Evolutionary conservation across 1,284 basidiomycete species (phyloP).

Genomic region (Ustilago esculenta): DNA sequence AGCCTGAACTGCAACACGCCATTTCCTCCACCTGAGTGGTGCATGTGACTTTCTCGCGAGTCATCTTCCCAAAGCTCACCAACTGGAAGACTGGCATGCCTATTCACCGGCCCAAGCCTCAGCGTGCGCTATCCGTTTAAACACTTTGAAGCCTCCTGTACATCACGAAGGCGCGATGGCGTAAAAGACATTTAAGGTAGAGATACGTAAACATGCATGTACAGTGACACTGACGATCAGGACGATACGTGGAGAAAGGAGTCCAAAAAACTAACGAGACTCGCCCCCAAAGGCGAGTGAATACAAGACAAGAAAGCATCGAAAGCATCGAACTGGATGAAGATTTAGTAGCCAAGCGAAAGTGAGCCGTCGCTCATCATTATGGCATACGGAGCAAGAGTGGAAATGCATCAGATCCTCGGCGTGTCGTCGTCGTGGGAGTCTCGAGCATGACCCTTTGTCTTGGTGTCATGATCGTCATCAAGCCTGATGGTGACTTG

Average conservation of each 20-base stretch:
- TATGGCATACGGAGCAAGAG: background rate
- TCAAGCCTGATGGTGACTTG: conserved; percentile 37
- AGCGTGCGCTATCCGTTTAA: too few species aligned
- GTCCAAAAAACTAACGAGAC: too few species aligned
- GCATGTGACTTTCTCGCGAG: background rate
- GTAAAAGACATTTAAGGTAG: background rate
- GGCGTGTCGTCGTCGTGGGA: conserved; percentile 41
- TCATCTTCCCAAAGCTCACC: conserved; percentile 1
- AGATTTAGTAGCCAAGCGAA: too few species aligned
- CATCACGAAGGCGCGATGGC: too few species aligned
- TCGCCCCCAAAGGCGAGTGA: too few species aligned
- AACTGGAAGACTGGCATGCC: too few species aligned
- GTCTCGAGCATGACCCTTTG: conserved; percentile 8
- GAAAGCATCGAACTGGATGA: too few species aligned
- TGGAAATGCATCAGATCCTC: conserved; percentile 17
- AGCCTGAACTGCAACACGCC: too few species aligned
- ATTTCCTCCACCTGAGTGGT: conserved; percentile 2
- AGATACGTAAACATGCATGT: background rate
- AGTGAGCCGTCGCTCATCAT: background rate
- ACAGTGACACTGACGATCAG: background rate
- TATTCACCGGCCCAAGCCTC: too few species aligned
- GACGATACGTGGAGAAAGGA: background rate
- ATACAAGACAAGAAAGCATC: too few species aligned
- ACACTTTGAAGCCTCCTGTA: too few species aligned
- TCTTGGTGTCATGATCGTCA: conserved; percentile 31